Conservation (phyloP, 2,329 filamentous ascomycete species). For the Fusarium incarnatum region DNA sequence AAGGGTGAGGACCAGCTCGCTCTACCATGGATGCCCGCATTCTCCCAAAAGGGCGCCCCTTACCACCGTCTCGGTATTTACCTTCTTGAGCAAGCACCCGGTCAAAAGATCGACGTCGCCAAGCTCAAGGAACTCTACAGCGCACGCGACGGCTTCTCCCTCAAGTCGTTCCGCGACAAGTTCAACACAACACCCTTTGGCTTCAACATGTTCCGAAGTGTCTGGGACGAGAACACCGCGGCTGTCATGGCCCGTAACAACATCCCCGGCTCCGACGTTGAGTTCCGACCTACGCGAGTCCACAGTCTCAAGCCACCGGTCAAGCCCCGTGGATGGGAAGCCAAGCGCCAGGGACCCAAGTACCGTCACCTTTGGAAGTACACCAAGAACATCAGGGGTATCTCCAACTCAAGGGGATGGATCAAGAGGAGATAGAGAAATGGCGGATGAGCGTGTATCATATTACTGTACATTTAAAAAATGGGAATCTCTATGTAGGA, state of each 20-base stretch:
- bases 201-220: conserved; percentile 85
- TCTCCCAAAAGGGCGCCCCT: conserved; percentile 87
- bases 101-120: conserved; percentile 66
- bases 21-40: conserved; percentile 85
- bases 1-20: conserved; percentile 73
- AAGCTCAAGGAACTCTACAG: conserved; percentile 66
- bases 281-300: conserved; percentile 85
- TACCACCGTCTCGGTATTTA: conserved; percentile 91
- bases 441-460: conserved; percentile 36
- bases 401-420: conserved; percentile 58
- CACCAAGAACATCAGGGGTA: conserved; percentile 66
- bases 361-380: conserved; percentile 74
- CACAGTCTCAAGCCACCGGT: conserved; percentile 72
- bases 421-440: conserved; percentile 54
- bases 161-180: conserved; percentile 79
- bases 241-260: conserved; percentile 85
- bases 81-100: conserved; percentile 81
- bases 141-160: conserved; percentile 74
- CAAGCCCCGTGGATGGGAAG: conserved; percentile 74
- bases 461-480: conserved; percentile 47
- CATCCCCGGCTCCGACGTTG: conserved; percentile 80
- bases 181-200: conserved; percentile 79
- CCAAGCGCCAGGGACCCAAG: conserved; percentile 73
- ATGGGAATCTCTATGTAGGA: conserved; percentile 41
- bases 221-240: conserved; percentile 91